Conservation (phyloP, 2,329 filamentous ascomycete species). For the Neofusicoccum sp. region DNA sequence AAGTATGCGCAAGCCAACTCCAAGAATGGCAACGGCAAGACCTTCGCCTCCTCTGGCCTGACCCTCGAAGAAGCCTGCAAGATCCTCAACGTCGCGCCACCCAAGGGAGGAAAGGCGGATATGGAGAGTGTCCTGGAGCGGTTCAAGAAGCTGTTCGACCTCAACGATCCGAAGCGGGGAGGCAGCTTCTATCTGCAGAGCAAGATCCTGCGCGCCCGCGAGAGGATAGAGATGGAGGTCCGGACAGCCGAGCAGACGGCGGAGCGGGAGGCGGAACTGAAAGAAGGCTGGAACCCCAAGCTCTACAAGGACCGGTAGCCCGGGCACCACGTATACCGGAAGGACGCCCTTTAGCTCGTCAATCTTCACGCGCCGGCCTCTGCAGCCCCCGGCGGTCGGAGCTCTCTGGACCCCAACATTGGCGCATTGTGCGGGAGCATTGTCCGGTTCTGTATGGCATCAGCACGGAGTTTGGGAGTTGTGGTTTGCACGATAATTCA, state of each 20-base stretch:
- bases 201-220: conserved; percentile 87
- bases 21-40: conserved; percentile 57
- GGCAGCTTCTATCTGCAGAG: conserved; percentile 98
- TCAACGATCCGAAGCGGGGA: conserved; percentile 91
- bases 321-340: neutral
- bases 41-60: conserved; percentile 67
- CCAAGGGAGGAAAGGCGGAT: conserved; percentile 72
- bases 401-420: neutral
- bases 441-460: conserved; percentile 16
- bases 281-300: conserved; percentile 91
- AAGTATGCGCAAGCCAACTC: conserved; percentile 74
- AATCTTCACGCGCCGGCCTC: neutral
- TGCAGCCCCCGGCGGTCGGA: neutral
- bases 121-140: conserved; percentile 76
- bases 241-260: conserved; percentile 68
- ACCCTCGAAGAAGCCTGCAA: conserved; percentile 95
- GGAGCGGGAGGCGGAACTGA: conserved; percentile 72
- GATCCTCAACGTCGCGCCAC: conserved; percentile 93
- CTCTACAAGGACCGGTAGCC: conserved; percentile 78
- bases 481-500: neutral
- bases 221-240: conserved; percentile 87
- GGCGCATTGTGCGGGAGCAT: conserved; percentile 14
- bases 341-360: neutral
- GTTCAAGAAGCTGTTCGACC: conserved; percentile 93
- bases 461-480: conserved; percentile 20